Conservation (phyloP, 345 rosid species). For the Physaria fendleri region DNA sequence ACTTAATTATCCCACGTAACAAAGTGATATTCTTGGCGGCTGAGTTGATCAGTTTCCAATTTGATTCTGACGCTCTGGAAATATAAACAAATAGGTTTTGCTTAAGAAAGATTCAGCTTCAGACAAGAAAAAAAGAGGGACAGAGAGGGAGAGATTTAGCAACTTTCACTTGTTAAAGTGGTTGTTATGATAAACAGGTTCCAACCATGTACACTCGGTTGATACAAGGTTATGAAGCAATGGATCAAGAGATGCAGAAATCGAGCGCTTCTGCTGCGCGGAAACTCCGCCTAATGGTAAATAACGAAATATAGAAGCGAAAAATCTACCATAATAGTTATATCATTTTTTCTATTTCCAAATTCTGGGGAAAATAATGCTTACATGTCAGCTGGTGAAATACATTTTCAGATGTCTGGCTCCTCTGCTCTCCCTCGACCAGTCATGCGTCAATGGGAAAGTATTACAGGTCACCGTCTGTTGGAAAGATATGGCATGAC, state of each 20-base stretch:
- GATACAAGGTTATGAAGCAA: slow-evolving; percentile 94
- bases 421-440: slow-evolving; percentile 96
- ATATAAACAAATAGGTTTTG: not conserved
- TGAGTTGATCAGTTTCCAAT: not conserved
- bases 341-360: not conserved
- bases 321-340: not conserved
- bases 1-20: not conserved
- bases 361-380: not conserved
- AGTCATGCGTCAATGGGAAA: slow-evolving; percentile 92
- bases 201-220: slow-evolving; percentile 93
- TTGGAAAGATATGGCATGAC: slow-evolving; percentile 99
- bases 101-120: not conserved
- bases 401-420: slow-evolving; percentile 71
- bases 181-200: slow-evolving; percentile 46
- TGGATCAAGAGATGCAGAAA: slow-evolving; percentile 65
- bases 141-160: not conserved
- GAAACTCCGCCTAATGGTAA: slow-evolving; percentile 83
- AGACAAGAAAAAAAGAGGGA: not conserved
- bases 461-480: slow-evolving; percentile 88
- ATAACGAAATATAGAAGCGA: slow-evolving; percentile 3
- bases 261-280: slow-evolving; percentile 68
- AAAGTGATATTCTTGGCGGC: slow-evolving; percentile 1
- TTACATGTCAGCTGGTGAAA: not conserved
- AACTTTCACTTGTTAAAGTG: not conserved
- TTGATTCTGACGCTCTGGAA: not conserved